A percentile compares a stretch with the other conserved stretches of the same genome.
Conservation (phyloP, 2,329 filamentous ascomycete species). For the Hymenotorrendiella dingleyae region DNA sequence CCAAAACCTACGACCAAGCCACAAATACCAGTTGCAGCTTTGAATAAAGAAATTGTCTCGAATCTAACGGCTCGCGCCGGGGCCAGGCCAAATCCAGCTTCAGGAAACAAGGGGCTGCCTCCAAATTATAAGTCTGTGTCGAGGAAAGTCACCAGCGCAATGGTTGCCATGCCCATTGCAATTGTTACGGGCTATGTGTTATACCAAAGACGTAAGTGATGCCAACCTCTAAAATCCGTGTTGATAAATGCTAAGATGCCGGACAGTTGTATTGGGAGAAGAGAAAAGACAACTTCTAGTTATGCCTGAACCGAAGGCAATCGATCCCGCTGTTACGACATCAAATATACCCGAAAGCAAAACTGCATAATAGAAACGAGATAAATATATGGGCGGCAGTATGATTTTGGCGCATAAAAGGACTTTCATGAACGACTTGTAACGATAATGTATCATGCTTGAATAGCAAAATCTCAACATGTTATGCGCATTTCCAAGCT, state of each 20-base stretch:
- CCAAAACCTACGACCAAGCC: slow-evolving; percentile 6
- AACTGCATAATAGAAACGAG: too few species aligned
- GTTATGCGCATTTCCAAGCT: too few species aligned
- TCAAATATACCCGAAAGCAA: too few species aligned
- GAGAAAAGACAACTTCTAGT: neutral
- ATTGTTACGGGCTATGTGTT: slow-evolving; percentile 30
- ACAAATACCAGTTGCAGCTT: slow-evolving; percentile 20
- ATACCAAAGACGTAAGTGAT: slow-evolving; percentile 28
- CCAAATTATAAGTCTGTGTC: slow-evolving; percentile 25
- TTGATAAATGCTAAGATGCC: too few species aligned
- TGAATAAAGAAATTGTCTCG: slow-evolving; percentile 28
- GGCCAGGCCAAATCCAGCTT: slow-evolving; percentile 18
- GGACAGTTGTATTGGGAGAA: slow-evolving; percentile 14
- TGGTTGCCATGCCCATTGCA: slow-evolving; percentile 29
- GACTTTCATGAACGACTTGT: slow-evolving; percentile 1
- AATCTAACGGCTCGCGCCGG: slow-evolving; percentile 24
- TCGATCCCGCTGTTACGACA: too few species aligned
- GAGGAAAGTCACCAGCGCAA: slow-evolving; percentile 27
- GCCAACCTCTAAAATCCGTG: too few species aligned
- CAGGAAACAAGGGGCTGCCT: slow-evolving; percentile 18
- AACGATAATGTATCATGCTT: slow-evolving; percentile 4
- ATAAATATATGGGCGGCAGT: too few species aligned
- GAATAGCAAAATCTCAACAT: too few species aligned
- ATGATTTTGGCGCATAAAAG: too few species aligned
- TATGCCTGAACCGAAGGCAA: too few species aligned